These are phyloP conservation scores for Hygrocybe coccinea DNA, from an alignment of 768 basidiomycete species.

Conservation along the genomic window DNA sequence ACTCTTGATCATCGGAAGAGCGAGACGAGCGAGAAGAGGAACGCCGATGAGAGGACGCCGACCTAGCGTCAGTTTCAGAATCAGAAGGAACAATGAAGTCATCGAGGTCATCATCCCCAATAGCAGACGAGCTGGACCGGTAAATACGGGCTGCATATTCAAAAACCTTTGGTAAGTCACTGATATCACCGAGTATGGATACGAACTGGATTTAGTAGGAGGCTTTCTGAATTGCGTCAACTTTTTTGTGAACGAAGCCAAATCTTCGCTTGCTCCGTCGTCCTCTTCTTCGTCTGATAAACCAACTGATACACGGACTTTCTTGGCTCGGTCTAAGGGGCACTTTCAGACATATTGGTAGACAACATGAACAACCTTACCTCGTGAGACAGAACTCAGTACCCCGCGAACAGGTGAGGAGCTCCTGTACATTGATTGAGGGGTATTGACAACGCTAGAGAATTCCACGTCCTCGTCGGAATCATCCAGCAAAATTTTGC, in stretches of 20 bases:
- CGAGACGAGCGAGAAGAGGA: conserved; percentile 44
- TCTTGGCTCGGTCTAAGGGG: conserved; percentile 48
- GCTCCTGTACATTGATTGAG: conserved; percentile 18
- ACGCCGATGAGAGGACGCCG: conserved; percentile 44
- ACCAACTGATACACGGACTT: conserved; percentile 49
- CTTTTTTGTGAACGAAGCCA: conserved; percentile 50
- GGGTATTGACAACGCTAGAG: not conserved
- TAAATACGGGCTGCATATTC: conserved; percentile 35
- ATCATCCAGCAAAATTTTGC: conserved; percentile 63
- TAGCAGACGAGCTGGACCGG: conserved; percentile 19
- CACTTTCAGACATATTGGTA: conserved; percentile 9
- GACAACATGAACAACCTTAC: not conserved
- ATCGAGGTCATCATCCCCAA: conserved; percentile 58
- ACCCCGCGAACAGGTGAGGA: conserved; percentile 31
- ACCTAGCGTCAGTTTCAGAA: conserved; percentile 51
- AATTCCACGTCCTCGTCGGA: conserved; percentile 59
- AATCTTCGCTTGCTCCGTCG: conserved; percentile 23
- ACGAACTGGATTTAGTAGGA: conserved; percentile 49
- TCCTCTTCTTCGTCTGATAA: conserved; percentile 55
- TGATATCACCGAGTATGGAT: not conserved
- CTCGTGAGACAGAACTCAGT: conserved; percentile 18
- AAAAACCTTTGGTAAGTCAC: conserved; percentile 1
- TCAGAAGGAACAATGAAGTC: conserved; percentile 70
- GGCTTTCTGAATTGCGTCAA: conserved; percentile 66
- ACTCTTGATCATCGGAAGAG: conserved; percentile 31